Evolutionary conservation across 208 protist genomes (phyloP), one percentile per base, ranked within the genome.

Genomic region (Polymyxa betae): DNA sequence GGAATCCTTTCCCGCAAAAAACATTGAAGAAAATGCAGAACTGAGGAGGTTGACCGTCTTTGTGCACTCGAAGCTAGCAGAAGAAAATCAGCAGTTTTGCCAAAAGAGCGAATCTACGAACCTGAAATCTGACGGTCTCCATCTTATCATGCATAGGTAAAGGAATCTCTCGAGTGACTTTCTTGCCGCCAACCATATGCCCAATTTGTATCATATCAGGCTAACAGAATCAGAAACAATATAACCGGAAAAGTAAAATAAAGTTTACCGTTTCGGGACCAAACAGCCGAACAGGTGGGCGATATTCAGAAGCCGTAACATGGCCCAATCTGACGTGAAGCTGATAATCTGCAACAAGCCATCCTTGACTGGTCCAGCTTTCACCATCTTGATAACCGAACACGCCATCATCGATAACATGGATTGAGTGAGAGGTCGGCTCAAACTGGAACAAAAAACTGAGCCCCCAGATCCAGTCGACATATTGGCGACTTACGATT

Each of bases 81-180:
- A 5, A n/a, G 5, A 45, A 20, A 5, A 43, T 5, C 72, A n/a
- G n/a, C 49, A 5, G 49, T 24, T 60, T 24, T 29, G 5, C 12
- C 5, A 60, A 60, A 60, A 35, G 16, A 82, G 72, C 5, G 35
- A 60, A 82, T 35, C 5, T 16, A n/a, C 40, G 72, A 35, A 82
- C 72, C 72, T 82, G 72, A n/a, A 82, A 82, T n/a, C 12, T 82
- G 72, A 82, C 35, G 40, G n/a, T 82, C n/a, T 82, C 72, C n/a
- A 82, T 40, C 35, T 45, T 5, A 43, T 82, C 72, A 45, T 82
- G 72, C 72, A 82, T 82, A 5, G 72, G 72, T n/a, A 82, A 82
- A 5, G 72, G 72, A 5, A 82, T n/a, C 35, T 82, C 16, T 5
- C 72, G 72, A 5, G 5, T 82, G 5, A 43, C 35, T n/a, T 82